A percentile compares a stretch with the other conserved stretches of the same genome.
Evolutionary conservation across 768 basidiomycete species (phyloP).

Genomic region (Cystobasidium ongulense): DNA sequence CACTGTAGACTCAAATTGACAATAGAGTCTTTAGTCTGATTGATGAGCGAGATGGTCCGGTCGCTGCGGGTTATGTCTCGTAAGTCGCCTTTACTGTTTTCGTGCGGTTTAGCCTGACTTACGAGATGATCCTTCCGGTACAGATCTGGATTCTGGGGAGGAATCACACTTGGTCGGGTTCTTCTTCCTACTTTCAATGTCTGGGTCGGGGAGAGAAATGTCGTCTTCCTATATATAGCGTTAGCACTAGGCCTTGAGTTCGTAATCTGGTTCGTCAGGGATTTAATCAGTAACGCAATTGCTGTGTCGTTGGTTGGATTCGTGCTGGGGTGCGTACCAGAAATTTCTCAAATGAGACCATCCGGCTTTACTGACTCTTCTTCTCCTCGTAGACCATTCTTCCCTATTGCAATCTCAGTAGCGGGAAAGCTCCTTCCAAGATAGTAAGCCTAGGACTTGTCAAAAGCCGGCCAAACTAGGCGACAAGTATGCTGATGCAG

Average conservation of each 20-base stretch:
- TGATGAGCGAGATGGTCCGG: constrained; percentile 34
- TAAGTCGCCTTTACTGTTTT: neutral
- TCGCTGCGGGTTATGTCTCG: constrained; percentile 44
- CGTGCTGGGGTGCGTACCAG: constrained; percentile 68
- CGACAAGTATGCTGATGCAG: neutral
- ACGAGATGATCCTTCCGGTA: neutral
- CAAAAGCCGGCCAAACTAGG: no score
- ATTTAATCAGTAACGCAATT: constrained; percentile 58
- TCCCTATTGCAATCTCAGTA: constrained; percentile 10
- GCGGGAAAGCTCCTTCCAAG: constrained; percentile 21
- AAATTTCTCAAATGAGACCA: constrained; percentile 46
- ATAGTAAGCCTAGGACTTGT: neutral
- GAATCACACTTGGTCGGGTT: constrained; percentile 54
- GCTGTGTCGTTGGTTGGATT: constrained; percentile 60
- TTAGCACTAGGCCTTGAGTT: constrained; percentile 51
- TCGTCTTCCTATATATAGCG: constrained; percentile 47
- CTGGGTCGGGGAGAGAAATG: constrained; percentile 44
- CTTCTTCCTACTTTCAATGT: constrained; percentile 53
- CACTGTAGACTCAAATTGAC: neutral
- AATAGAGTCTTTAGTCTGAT: constrained; percentile 28
- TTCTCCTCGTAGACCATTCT: neutral
- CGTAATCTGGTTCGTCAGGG: constrained; percentile 61
- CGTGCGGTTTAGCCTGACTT: neutral
- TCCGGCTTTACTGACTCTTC: neutral
- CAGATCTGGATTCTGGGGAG: constrained; percentile 38